Percentiles rank a stretch among this genome's conserved stretches.
phyloP scores from a whole-genome alignment of 2,329 filamentous ascomycete genomes.

The Curvularia eragrostidis region DNA sequence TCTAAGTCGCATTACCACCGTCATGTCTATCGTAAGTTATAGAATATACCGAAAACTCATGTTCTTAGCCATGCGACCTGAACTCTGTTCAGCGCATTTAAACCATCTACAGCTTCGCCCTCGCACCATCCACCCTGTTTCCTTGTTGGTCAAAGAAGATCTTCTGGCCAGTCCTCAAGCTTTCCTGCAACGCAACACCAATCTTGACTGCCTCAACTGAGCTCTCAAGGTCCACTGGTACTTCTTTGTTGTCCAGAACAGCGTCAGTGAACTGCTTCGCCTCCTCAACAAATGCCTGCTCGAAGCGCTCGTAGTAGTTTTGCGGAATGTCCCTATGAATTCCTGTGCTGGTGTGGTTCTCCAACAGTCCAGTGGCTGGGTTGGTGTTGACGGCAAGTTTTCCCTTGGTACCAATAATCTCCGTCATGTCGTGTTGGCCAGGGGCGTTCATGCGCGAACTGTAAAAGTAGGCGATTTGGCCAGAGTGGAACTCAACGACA shows the following conservation, averaged over 20 bases:
- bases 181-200: constrained; percentile 59
- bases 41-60: not conserved
- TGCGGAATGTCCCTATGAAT: constrained; percentile 66
- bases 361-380: constrained; percentile 62
- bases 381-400: constrained; percentile 68
- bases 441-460: constrained; percentile 70
- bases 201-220: constrained; percentile 68
- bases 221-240: constrained; percentile 64
- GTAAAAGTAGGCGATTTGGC: constrained; percentile 70
- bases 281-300: constrained; percentile 68
- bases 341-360: constrained; percentile 61
- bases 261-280: constrained; percentile 67
- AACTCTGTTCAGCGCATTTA: not conserved
- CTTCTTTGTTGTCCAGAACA: constrained; percentile 62
- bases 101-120: not conserved
- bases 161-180: constrained; percentile 54
- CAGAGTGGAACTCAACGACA: constrained; percentile 69
- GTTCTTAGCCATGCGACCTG: not conserved
- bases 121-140: constrained; percentile 49
- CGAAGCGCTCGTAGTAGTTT: constrained; percentile 69
- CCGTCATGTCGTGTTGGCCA: constrained; percentile 71
- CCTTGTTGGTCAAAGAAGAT: constrained; percentile 64
- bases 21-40: too few species aligned
- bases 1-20: too few species aligned
- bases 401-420: constrained; percentile 71